A percentile compares a stretch with the other conserved stretches of the same genome.
Evolutionary conservation across 805 yeast genomes (phyloP).

Genomic region (Schwanniomyces polymorphus): DNA sequence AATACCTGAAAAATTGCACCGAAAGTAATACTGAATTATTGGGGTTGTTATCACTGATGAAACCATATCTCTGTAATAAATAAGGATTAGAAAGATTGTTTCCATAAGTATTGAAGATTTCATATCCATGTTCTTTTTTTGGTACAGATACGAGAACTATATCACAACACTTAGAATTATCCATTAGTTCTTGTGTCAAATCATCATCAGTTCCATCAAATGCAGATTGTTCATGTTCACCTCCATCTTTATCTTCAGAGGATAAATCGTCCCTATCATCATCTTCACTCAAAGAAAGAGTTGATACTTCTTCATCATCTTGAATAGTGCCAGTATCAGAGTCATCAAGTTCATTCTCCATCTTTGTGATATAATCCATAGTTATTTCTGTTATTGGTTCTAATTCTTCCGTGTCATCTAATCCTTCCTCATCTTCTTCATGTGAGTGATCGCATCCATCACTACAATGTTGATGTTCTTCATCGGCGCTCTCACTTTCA

Average conservation of each 20-base stretch:
- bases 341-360: constrained; percentile 19
- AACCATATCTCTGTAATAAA: constrained; percentile 77
- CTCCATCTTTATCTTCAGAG: neutral
- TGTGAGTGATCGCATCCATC: constrained; percentile 15
- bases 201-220: constrained; percentile 20
- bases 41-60: constrained; percentile 48
- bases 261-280: constrained; percentile 4
- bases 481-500: constrained; percentile 7
- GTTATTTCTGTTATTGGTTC: constrained; percentile 7
- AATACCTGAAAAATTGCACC: constrained; percentile 39
- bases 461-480: constrained; percentile 9
- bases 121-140: constrained; percentile 42
- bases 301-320: constrained; percentile 17
- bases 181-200: constrained; percentile 32
- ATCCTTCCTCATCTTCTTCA: constrained; percentile 6
- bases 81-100: constrained; percentile 61
- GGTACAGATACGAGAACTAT: constrained; percentile 51
- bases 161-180: constrained; percentile 63
- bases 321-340: constrained; percentile 9
- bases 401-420: constrained; percentile 7
- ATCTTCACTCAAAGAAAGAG: constrained; percentile 13
- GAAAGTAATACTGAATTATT: constrained; percentile 63
- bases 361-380: constrained; percentile 18
- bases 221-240: constrained; percentile 10
- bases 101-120: constrained; percentile 84